A percentile compares a stretch with the other conserved stretches of the same genome.
Evolutionary conservation across 192 early-diverging fungal genomes (phyloP).

Genomic region (Gorgonomyces haynaldii): DNA sequence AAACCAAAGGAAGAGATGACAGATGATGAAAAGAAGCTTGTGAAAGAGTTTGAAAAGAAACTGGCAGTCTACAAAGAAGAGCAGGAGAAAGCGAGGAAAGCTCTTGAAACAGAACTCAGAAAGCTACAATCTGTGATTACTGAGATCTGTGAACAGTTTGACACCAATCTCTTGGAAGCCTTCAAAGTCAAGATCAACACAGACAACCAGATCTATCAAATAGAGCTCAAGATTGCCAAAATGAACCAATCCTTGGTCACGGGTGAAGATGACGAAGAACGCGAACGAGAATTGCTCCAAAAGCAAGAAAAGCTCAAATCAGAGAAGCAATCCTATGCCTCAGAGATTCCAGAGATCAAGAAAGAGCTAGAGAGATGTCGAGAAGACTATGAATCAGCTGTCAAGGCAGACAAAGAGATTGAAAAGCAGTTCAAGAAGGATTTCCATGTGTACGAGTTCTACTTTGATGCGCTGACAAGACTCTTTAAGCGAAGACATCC

Average conservation of each 20-base stretch:
- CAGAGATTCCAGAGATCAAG: slow-evolving; percentile 48
- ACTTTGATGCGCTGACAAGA: slow-evolving; percentile 28
- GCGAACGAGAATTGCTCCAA: slow-evolving; percentile 25
- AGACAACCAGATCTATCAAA: slow-evolving; percentile 32
- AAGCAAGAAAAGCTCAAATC: slow-evolving; percentile 27
- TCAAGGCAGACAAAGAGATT: slow-evolving; percentile 44
- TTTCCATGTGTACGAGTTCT: slow-evolving; percentile 28
- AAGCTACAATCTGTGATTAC: slow-evolving; percentile 38
- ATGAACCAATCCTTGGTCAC: slow-evolving; percentile 22
- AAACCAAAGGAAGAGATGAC: slow-evolving; percentile 44
- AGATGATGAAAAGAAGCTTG: slow-evolving; percentile 41
- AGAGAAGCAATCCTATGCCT: slow-evolving; percentile 19
- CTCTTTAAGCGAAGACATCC: slow-evolving; percentile 29
- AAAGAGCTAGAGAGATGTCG: slow-evolving; percentile 39
- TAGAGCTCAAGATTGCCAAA: slow-evolving; percentile 38
- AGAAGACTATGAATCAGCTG: slow-evolving; percentile 41
- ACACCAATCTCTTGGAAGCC: slow-evolving; percentile 27
- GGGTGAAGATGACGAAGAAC: slow-evolving; percentile 29
- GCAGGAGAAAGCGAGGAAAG: slow-evolving; percentile 50
- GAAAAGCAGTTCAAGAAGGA: slow-evolving; percentile 47
- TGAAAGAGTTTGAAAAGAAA: slow-evolving; percentile 58
- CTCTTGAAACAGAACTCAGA: slow-evolving; percentile 47
- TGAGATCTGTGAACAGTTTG: slow-evolving; percentile 41
- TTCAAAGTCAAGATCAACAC: slow-evolving; percentile 30
- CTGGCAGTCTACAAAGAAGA: slow-evolving; percentile 47